Evolutionary conservation across 176 grass and related monocot species (phyloP), one percentile per base, ranked within the genome.

Genomic region (Saccharum spontaneum): DNA sequence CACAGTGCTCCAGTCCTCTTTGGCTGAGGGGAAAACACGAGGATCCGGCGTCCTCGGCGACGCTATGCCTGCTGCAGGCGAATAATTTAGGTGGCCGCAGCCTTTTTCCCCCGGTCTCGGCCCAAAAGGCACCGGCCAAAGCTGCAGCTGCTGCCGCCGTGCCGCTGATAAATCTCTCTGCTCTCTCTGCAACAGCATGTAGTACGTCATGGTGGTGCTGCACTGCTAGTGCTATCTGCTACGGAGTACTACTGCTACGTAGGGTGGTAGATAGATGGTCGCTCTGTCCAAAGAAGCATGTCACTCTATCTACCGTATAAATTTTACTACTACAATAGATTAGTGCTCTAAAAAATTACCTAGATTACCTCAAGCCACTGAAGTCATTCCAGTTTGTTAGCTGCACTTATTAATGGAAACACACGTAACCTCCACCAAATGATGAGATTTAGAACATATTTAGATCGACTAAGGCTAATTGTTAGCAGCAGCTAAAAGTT

Each of bases 21-120:
- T 24, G 37, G 46, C 65, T 52, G 44, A 24, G 79, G 13, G 31
- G 22, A 49, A 12, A 28, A 37, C 73, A 76, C 73, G 73, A 50
- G 28, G 43, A 14, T 6, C 20, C 44, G 43, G 28, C 78, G 63
- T 50, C 67, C 30, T 68, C 30, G 66, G 18, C 66, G 33, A 7
- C 46, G 66, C 46, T 54, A 46, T 40, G n/a, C 33, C 12, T 24
- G 55, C 22, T 3, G 75, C 77, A 66, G 45, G 65, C 65, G 65
- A 36, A 81, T 81, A 81, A 82, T 70, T 81, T 82, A 82, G 79
- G 79, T 28, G 48, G 22, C 66, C 33, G 34, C 79, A 71, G 48
- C 80, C 36, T 71, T 71, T 30, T n/a, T 22, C 67, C 67, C 34
- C 76, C 37, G 33, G 12, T 61, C 54, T 26, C 11, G 33, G 50